Evolutionary conservation across 371 early-diverging fungal species (phyloP), one percentile per base, ranked within the genome.

Genomic region (Mucor saturninus): DNA sequence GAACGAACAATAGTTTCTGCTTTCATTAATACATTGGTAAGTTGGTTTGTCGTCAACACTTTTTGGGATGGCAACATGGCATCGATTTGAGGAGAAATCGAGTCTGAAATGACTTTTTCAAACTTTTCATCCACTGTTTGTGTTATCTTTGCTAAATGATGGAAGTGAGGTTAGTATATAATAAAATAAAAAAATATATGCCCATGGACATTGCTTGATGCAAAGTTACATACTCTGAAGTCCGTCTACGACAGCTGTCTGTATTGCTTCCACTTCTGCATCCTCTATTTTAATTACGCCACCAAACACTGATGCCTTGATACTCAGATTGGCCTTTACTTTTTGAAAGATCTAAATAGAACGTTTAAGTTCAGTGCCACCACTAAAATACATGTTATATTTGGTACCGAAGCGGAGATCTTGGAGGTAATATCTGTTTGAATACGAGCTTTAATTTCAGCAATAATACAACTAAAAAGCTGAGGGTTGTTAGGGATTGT

Each of bases 401-500:
- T 4, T 42, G 4, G 6, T 10, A 57, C 57, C 11, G 46, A 46
- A 35, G 57, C 57, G 14, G 57, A 57, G 4, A 57, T 45, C 32
- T 57, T 57, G 2, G 48, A 46, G 9, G 28, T 39, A 14, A 57
- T 45, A 2, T 57, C 15, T 31, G 57, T 46, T 30, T 57, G 57
- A 46, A 57, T 57, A 45, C 57, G 45, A 13, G 48, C 37, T 26
- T 48, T 57, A 32, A 57, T 57, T 48, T 57, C 46, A 32, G 57
- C 45, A 8, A 35, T 9, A 32, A 57, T 57, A 13, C 14, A 3
- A 2, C 15, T 38, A 9, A 6, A n/a, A 15, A 54, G 11, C 38
- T 54, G 35, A 38, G 54, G 39, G 15, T 3, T 54, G n/a, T 32
- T 29, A 26, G 54, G 52, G 35, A 35, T 2, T 8, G 35, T 35